Conservation (phyloP, 2,329 filamentous ascomycete genomes). For the Eurotiales sp. region DNA sequence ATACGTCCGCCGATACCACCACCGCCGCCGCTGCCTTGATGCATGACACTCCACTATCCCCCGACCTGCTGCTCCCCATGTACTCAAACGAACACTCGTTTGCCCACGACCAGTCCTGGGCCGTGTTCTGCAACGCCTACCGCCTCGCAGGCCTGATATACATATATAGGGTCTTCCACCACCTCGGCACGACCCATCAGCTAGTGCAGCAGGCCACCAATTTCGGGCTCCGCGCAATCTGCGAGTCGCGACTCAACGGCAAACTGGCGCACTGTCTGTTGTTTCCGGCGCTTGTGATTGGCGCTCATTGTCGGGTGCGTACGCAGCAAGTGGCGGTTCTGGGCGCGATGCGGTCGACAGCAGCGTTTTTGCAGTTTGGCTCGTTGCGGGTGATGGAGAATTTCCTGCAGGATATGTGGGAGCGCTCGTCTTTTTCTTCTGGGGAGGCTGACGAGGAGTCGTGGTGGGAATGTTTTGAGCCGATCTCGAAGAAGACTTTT, state of each 20-base stretch:
- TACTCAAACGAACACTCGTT: conserved; percentile 13
- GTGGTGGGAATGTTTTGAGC: conserved; percentile 17
- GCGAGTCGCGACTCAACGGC: conserved; percentile 15
- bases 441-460: neutral
- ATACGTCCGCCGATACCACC: neutral
- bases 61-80: neutral
- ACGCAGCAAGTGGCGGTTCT: conserved; percentile 13
- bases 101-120: conserved; percentile 32
- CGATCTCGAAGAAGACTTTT: conserved; percentile 15
- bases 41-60: neutral
- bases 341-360: conserved; percentile 9
- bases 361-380: conserved; percentile 16
- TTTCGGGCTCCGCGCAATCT: conserved; percentile 13
- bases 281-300: conserved; percentile 17
- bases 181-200: conserved; percentile 35
- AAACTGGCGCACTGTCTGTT: conserved; percentile 17
- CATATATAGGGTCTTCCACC: conserved; percentile 42
- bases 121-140: conserved; percentile 37
- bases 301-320: conserved; percentile 12
- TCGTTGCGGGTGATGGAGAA: conserved; percentile 16
- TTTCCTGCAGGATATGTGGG: conserved; percentile 14
- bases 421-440: neutral
- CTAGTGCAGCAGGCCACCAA: conserved; percentile 35
- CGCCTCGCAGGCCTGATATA: conserved; percentile 42
- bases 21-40: neutral